Evolutionary conservation across 2,329 filamentous ascomycete genomes (phyloP).

Genomic region (Ascochyta lentis): DNA sequence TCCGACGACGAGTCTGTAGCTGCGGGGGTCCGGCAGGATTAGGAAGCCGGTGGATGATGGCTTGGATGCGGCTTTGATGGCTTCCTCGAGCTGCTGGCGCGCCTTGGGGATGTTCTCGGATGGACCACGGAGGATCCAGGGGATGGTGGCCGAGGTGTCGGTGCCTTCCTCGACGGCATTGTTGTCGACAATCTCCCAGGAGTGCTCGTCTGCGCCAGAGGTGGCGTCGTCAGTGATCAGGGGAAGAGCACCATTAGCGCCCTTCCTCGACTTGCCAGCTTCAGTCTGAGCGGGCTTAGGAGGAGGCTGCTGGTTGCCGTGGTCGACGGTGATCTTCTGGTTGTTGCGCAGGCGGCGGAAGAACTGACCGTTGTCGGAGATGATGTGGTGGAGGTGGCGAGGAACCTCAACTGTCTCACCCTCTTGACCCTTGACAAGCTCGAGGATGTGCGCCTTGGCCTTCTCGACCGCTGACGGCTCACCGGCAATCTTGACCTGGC

Average conservation of each 20-base stretch:
- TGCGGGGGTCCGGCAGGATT: slow-evolving; percentile 84
- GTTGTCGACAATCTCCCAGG: slow-evolving; percentile 81
- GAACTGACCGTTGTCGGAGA: slow-evolving; percentile 89
- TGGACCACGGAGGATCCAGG: slow-evolving; percentile 86
- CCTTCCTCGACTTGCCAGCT: slow-evolving; percentile 54
- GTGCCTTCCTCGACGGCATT: slow-evolving; percentile 61
- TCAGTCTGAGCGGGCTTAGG: slow-evolving; percentile 66
- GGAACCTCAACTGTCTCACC: slow-evolving; percentile 88
- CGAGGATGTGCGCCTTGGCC: slow-evolving; percentile 83
- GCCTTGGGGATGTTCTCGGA: slow-evolving; percentile 83
- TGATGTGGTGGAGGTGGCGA: slow-evolving; percentile 78
- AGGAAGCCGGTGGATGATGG: slow-evolving; percentile 82
- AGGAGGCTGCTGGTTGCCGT: slow-evolving; percentile 80
- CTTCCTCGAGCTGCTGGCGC: slow-evolving; percentile 73
- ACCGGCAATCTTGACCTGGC: slow-evolving; percentile 85
- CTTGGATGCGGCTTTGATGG: slow-evolving; percentile 74
- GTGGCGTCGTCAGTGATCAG: slow-evolving; percentile 83
- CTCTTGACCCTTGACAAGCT: slow-evolving; percentile 82
- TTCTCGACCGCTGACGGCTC: slow-evolving; percentile 78
- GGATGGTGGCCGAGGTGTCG: slow-evolving; percentile 65
- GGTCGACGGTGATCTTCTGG: slow-evolving; percentile 88
- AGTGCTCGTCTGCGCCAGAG: slow-evolving; percentile 68
- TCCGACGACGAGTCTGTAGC: slow-evolving; percentile 88
- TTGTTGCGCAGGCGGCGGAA: slow-evolving; percentile 90
- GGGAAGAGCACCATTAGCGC: slow-evolving; percentile 73